Evolutionary conservation across 768 basidiomycete species (phyloP), one percentile per base, ranked within the genome.

Genomic region (Dacryopinax primogenitus): DNA sequence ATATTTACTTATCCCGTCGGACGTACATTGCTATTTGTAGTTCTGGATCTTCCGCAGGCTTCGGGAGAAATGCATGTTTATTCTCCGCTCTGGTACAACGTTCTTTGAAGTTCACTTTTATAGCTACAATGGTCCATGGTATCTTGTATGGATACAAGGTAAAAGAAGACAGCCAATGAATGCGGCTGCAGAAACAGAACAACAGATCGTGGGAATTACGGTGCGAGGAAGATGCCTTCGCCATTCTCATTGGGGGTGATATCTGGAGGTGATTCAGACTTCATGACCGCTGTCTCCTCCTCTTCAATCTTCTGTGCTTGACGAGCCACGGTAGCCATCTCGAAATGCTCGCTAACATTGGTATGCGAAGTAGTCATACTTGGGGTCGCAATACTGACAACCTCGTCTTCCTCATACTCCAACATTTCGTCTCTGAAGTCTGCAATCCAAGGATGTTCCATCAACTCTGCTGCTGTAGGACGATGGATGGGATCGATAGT

Each of bases 381-480:
- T 11, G 51, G 51, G 15, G 51, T 58, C 9, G 51, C 32, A 15
- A 58, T 11, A 30, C 51, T 58, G 9, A 30, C 32, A 9, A 6
- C 51, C 18, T 58, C 51, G 1, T 79, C 80, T 66, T 85, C 84
- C 68, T 88, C 86, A 69, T 86, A 88, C 67, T 78, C 83, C 62
- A 82, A 72, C 36, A 91, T 77, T 9, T 85, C 82, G 70, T 86
- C 87, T 63, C 86, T 83, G 74, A 92, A 86, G 64, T 87, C 85
- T 39, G 87, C 77, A 81, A 95, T 88, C 95, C 96, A 98, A 16
- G 84, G 82, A 74, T 97, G 90, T 37, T 86, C 80, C 77, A 93
- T 83, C 32, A 98, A 82, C 71, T 96, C 92, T 23, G 78, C 75
- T 0, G 96, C 92, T 12, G 86, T 84, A 0, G 96, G 95, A 45